Base-by-base conservation (phyloP, 2,329 filamentous ascomycete genomes). In the Phaeophleospora eucalypticola region DNA sequence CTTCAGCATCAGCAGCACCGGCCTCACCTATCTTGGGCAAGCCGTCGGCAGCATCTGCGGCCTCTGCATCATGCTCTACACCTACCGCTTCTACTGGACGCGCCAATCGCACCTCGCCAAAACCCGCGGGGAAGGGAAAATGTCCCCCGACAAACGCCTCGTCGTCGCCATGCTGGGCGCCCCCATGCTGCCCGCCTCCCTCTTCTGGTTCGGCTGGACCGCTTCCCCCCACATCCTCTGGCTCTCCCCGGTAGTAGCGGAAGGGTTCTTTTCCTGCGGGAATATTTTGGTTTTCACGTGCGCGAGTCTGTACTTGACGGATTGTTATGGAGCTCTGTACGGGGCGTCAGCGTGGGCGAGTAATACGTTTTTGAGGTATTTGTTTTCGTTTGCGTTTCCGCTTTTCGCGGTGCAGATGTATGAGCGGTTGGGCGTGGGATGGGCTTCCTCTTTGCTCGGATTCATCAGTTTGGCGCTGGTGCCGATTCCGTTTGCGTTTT, bases 1-100 rank as follows among this genome's bases (percentile, higher is more conserved):
- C 15, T 89, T 94, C 69, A 80, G 79, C 41, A 72, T 66, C 4
- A 62, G 62, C n/a, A 37, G 59, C 12, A 49, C 35, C n/a, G 55
- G 57, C 3, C 39, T 61, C 10, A 54, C 52, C 8, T 61, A 56
- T 29, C 27, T 62, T 10, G 51, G 48, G 6, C 43, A 58, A 18
- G 56, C 45, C 4, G 34, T 55, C 2, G 58, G 58, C 4, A 53
- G 43, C 4, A 24, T 51, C n/a, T 32, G 48, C n/a, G 42, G 44
- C 3, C 37, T 43, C 10, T 24, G 33, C 20, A 36, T 43, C 10
- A 51, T 39, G 1, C 17, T 67, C 6, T 69, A 68, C 18, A 36
- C 16, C 15, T 43, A 18, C 19, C 34, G 34, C n/a, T n/a, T n/a
- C n/a, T 4, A 17, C 9, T 4, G 21, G 19, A 18, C 20, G 35